These are phyloP conservation scores for Pythium biforme DNA, from an alignment of 352 stramenopile species.

Conservation along the genomic window DNA sequence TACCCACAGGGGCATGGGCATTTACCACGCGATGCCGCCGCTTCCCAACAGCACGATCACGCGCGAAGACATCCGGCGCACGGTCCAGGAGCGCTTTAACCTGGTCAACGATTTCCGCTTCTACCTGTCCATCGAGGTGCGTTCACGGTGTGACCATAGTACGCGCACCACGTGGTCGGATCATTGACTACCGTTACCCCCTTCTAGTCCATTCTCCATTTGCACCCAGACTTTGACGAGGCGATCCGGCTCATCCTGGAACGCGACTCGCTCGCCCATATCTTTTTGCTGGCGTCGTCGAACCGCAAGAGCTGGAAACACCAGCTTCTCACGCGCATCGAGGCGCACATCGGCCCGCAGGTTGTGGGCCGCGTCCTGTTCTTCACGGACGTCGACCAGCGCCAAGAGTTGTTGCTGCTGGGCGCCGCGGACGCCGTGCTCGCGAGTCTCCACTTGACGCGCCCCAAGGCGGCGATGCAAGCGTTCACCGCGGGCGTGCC, in stretches of 20 bases:
- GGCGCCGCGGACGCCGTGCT: conserved; percentile 58
- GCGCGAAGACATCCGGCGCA: conserved; percentile 42
- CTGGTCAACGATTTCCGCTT: conserved; percentile 53
- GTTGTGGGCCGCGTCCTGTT: conserved; percentile 47
- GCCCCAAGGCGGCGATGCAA: conserved; percentile 47
- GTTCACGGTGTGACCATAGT: conserved; percentile 13
- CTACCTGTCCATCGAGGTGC: conserved; percentile 66
- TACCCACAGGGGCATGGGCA: conserved; percentile 61
- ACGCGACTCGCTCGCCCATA: conserved; percentile 43
- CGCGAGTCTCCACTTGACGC: conserved; percentile 53
- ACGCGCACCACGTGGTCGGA: too few relatives aligned
- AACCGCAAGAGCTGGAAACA: conserved; percentile 56
- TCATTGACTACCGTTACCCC: too few relatives aligned
- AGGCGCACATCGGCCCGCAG: conserved; percentile 21
- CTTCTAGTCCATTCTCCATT: conserved; percentile 75
- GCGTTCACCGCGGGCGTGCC: conserved; percentile 60
- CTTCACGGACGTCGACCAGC: conserved; percentile 54
- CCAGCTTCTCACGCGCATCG: conserved; percentile 47
- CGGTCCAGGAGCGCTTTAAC: conserved; percentile 58
- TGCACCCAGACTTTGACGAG: conserved; percentile 72
- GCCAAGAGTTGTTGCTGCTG: conserved; percentile 53
- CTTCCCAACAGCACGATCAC: conserved; percentile 38
- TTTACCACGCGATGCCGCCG: conserved; percentile 51
- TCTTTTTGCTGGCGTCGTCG: conserved; percentile 61
- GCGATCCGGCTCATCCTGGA: conserved; percentile 46